A percentile compares a stretch with the other conserved stretches of the same genome.
phyloP scores from a whole-genome alignment of 139 green algal species.

The Zygnema cylindricum region DNA sequence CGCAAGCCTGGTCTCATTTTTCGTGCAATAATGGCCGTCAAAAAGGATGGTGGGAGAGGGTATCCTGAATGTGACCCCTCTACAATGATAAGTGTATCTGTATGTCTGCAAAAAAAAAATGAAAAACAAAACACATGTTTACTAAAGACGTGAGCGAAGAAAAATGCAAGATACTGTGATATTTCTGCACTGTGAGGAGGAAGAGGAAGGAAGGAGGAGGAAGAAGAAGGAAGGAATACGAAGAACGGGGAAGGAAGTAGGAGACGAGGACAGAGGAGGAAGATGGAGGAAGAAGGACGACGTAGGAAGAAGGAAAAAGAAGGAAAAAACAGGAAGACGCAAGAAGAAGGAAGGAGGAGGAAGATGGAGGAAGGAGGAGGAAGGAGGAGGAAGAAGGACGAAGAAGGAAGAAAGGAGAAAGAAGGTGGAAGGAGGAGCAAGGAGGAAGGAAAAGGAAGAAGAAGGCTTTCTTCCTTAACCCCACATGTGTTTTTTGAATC shows the following conservation, averaged over 20 bases:
- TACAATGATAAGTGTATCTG: not conserved
- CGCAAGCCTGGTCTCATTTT: not conserved
- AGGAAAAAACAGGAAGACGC: not conserved
- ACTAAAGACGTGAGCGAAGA: no score
- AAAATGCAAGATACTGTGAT: no score
- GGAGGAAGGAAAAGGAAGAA: not conserved
- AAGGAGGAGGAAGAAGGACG: not conserved
- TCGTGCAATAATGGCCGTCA: not conserved
- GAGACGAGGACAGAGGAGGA: no score
- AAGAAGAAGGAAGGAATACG: no score
- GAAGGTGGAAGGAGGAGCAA: not conserved
- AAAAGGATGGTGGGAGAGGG: not conserved
- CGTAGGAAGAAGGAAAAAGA: not conserved
- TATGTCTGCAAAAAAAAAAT: not conserved
- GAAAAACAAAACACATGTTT: no score
- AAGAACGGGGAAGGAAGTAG: no score
- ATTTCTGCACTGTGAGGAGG: no score
- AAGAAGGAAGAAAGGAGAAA: not conserved
- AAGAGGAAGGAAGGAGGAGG: no score
- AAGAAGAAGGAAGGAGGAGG: not conserved
- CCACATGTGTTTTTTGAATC: no score
- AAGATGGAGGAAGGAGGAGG: not conserved
- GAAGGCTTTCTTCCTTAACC: no score
- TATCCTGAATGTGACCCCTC: not conserved
- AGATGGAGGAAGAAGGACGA: no score